Conservation (phyloP, 2,329 filamentous ascomycete genomes). For the Ophiostoma piceae region DNA sequence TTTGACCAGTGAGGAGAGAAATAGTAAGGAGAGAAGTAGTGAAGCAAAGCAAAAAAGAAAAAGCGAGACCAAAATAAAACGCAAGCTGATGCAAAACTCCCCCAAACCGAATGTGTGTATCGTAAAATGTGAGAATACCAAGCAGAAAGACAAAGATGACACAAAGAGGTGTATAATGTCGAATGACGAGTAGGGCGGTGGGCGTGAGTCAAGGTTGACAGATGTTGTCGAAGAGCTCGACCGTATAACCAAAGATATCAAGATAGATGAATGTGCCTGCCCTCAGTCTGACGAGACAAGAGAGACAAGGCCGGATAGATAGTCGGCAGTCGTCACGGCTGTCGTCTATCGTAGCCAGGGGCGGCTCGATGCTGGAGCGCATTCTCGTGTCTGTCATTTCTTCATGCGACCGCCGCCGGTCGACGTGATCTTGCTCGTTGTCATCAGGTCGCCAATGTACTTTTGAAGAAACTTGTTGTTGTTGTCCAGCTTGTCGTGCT, state of each 20-base stretch:
- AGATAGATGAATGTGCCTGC: not conserved
- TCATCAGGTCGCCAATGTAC: constrained; percentile 95
- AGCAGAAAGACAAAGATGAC: constrained; percentile 3
- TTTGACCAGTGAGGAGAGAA: constrained; percentile 3
- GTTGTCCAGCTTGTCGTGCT: constrained; percentile 93
- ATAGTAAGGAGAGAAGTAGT: not conserved
- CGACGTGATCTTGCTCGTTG: constrained; percentile 68
- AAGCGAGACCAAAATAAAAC: not conserved
- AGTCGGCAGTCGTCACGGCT: not conserved
- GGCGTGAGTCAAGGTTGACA: not conserved
- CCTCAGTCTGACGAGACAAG: not conserved
- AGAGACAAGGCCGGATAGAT: not conserved
- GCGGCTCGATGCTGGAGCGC: not conserved
- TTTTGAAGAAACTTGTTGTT: constrained; percentile 98
- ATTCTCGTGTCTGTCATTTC: constrained; percentile 41
- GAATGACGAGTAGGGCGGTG: not conserved
- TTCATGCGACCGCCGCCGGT: constrained; percentile 45
- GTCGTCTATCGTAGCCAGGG: not conserved
- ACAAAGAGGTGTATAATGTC: not conserved
- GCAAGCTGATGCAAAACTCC: constrained; percentile 14
- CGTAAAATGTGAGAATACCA: constrained; percentile 13
- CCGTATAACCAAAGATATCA: not conserved
- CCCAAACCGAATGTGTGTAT: constrained; percentile 14
- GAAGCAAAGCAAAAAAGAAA: not conserved
- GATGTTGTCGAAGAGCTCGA: not conserved